These are phyloP conservation scores for Yamadazyma diospyri DNA, from an alignment of 1,139 yeast genomes.

Conservation along the genomic window DNA sequence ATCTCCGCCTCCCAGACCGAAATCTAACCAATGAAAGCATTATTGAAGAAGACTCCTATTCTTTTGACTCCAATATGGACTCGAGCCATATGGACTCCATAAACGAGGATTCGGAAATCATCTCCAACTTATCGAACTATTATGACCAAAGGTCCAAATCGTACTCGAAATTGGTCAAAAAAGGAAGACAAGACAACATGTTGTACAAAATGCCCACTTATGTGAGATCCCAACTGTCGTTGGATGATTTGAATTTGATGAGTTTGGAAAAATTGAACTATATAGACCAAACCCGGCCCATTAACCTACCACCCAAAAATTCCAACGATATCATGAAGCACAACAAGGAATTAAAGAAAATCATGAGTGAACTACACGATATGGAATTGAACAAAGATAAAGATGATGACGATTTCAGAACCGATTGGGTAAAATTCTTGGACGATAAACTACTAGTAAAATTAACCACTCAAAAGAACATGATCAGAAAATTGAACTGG, in stretches of 20 bases:
- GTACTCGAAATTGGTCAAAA: constrained; percentile 28
- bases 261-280: constrained; percentile 40
- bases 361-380: constrained; percentile 29
- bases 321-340: constrained; percentile 35
- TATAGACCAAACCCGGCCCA: constrained; percentile 45
- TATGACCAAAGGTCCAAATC: constrained; percentile 38
- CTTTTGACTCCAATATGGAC: constrained; percentile 1
- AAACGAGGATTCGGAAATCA: constrained; percentile 31
- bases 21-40: constrained; percentile 6
- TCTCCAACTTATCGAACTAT: constrained; percentile 35
- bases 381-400: constrained; percentile 24
- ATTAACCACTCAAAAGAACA: constrained; percentile 27
- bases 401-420: constrained; percentile 26
- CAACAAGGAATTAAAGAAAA: constrained; percentile 35
- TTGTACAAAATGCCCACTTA: constrained; percentile 38
- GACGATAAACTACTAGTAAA: constrained; percentile 13
- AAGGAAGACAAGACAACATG: constrained; percentile 32
- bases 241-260: constrained; percentile 38
- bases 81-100: constrained; percentile 2
- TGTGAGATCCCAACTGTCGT: constrained; percentile 39
- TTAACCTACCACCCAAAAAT: constrained; percentile 43
- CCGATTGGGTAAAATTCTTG: constrained; percentile 15
- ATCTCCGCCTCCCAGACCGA: background rate
- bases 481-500: constrained; percentile 37
- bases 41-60: constrained; percentile 8